Conservation (phyloP, 768 basidiomycete species). For the Pilatotrama ljubarskyi region DNA sequence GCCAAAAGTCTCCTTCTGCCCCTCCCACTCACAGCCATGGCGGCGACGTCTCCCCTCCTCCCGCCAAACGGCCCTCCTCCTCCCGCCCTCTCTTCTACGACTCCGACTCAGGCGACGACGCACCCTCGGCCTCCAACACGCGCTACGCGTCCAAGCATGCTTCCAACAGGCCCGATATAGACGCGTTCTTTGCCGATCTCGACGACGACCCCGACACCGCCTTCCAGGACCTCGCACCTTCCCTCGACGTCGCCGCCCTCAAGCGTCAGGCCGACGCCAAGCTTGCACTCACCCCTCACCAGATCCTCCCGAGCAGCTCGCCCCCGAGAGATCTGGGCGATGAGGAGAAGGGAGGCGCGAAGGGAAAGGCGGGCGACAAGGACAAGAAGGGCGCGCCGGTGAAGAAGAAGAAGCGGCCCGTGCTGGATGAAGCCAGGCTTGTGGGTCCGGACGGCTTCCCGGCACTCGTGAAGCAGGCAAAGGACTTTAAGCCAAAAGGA, state of each 20-base stretch:
- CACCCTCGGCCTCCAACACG: conserved; percentile 8
- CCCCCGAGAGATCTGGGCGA: conserved; percentile 39
- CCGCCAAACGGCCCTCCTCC: conserved; percentile 32
- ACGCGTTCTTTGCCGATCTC: conserved; percentile 47
- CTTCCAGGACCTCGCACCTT: conserved; percentile 42
- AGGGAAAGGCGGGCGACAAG: conserved; percentile 41
- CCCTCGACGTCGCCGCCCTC: conserved; percentile 54
- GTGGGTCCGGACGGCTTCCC: conserved; percentile 79
- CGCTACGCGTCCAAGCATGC: conserved; percentile 24
- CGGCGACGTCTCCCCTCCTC: conserved; percentile 11
- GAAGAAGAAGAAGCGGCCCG: conserved; percentile 51
- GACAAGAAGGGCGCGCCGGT: conserved; percentile 33
- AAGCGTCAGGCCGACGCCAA: conserved; percentile 55
- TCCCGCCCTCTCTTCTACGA: conserved; percentile 53
- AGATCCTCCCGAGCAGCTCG: conserved; percentile 51
- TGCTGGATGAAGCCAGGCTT: conserved; percentile 76
- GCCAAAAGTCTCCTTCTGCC: conserved; percentile 2
- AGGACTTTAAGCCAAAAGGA: conserved; percentile 78
- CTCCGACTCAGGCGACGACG: conserved; percentile 56
- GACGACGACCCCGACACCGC: conserved; percentile 50
- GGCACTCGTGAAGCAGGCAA: conserved; percentile 70
- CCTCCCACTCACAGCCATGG: conserved; percentile 24
- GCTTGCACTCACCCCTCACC: conserved; percentile 47
- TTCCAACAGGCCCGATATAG: conserved; percentile 34
- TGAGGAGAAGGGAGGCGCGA: conserved; percentile 29